Percentiles rank a stretch among this genome's conserved stretches.
Evolutionary conservation across 331 rosid genomes (phyloP).

Genomic region (Saraca asoca): DNA sequence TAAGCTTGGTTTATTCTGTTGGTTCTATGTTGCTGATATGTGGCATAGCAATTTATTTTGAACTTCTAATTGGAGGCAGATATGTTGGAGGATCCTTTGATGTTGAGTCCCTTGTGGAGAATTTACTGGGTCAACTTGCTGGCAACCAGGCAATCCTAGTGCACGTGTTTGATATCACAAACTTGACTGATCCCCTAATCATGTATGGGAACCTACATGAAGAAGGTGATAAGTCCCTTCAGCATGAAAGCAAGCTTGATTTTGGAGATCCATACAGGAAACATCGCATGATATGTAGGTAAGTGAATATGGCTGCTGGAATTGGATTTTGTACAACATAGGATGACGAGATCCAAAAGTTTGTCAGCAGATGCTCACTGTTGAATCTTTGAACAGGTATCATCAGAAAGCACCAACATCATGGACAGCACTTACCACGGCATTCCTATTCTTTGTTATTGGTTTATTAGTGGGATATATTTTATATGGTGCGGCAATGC

Average conservation of each 20-base stretch:
- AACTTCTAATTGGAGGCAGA: conserved; percentile 50
- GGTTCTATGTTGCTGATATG: conserved; percentile 31
- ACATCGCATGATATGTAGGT: conserved; percentile 97
- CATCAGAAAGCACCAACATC: conserved; percentile 86
- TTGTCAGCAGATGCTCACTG: conserved; percentile 29
- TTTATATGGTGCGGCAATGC: conserved; percentile 89
- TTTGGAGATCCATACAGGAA: conserved; percentile 94
- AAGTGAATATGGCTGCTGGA: conserved; percentile 34
- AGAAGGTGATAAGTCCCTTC: conserved; percentile 71
- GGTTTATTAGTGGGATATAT: conserved; percentile 83
- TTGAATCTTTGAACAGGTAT: conserved; percentile 62
- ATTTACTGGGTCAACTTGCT: conserved; percentile 96
- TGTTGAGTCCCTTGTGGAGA: conserved; percentile 96
- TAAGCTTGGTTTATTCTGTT: conserved; percentile 27
- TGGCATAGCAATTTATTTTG: conserved; percentile 25
- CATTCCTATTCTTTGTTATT: conserved; percentile 73
- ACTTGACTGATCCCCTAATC: conserved; percentile 66
- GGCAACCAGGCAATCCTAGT: conserved; percentile 92
- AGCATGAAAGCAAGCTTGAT: conserved; percentile 86
- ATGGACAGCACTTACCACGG: conserved; percentile 70
- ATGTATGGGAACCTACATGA: conserved; percentile 90
- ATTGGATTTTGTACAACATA: conserved; percentile 6
- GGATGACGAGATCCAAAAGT: conserved; percentile 5
- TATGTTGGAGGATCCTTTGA: conserved; percentile 98
- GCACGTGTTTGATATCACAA: conserved; percentile 84